phyloP scores from a whole-genome alignment of 1,284 basidiomycete genomes.

The Austroboletus niveus region DNA sequence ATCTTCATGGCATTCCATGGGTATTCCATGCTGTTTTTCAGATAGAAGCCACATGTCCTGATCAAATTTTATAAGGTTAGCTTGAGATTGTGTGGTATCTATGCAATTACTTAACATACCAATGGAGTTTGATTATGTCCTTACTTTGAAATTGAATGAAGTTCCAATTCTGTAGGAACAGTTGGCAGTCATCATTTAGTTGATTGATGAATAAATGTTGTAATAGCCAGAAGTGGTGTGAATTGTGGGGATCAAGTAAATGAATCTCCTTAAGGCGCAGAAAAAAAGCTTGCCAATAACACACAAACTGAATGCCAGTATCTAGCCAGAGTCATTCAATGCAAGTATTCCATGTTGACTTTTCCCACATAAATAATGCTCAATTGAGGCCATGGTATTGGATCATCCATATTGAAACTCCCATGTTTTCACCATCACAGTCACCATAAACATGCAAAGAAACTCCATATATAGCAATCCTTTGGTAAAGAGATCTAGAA shows the following conservation, averaged over 20 bases:
- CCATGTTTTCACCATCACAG: constrained; percentile 29
- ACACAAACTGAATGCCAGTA: constrained; percentile 22
- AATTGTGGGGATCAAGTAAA: constrained; percentile 29
- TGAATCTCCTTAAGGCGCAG: constrained; percentile 34
- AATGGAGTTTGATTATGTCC: not conserved
- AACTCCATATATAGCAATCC: not conserved
- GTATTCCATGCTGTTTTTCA: not conserved
- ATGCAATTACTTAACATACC: not conserved
- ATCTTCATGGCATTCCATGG: constrained; percentile 7
- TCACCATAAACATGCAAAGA: constrained; percentile 1
- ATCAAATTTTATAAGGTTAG: not conserved
- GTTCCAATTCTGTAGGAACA: constrained; percentile 26
- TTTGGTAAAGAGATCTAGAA: constrained; percentile 2
- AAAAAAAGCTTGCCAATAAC: constrained; percentile 31
- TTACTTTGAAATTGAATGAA: not conserved
- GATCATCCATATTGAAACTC: constrained; percentile 23
- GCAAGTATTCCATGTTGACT: not conserved
- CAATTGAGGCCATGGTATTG: constrained; percentile 16
- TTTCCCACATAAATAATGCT: not conserved
- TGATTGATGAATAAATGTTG: constrained; percentile 39
- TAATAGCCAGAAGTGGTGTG: constrained; percentile 43
- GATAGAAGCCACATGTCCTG: constrained; percentile 11
- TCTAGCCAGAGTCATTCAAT: constrained; percentile 12
- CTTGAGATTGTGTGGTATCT: too few species aligned
- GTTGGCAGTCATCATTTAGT: constrained; percentile 35